Conservation (phyloP, 1,139 yeast species). For the Pichia sp. region DNA sequence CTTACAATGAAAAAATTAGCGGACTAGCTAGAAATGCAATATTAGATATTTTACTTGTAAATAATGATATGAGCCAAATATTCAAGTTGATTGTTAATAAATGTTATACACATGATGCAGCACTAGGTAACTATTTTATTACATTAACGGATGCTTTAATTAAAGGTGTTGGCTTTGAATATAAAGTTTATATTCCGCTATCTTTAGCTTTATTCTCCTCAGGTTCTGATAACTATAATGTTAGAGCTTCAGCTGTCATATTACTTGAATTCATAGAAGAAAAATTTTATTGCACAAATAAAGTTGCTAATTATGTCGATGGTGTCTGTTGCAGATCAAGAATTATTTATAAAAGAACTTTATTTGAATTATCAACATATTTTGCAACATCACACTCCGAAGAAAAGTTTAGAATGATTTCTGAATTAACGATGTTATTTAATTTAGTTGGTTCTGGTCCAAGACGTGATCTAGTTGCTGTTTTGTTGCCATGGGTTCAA, state of each 20-base stretch:
- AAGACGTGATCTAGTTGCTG: conserved; percentile 72
- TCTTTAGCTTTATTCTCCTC: conserved; percentile 63
- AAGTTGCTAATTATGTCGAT: conserved; percentile 48
- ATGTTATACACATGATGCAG: conserved; percentile 56
- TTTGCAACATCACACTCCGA: conserved; percentile 55
- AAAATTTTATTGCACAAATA: conserved; percentile 41
- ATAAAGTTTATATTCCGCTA: conserved; percentile 50
- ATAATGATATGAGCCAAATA: conserved; percentile 51
- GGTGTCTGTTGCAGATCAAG: conserved; percentile 60
- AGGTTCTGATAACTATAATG: conserved; percentile 56
- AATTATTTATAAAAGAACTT: conserved; percentile 71
- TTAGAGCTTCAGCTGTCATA: conserved; percentile 57
- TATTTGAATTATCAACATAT: conserved; percentile 60
- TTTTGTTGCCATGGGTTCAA: conserved; percentile 86
- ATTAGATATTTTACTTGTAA: conserved; percentile 54
- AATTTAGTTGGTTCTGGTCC: conserved; percentile 53
- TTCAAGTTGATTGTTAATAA: conserved; percentile 58
- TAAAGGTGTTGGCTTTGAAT: conserved; percentile 36
- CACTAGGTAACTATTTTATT: conserved; percentile 62
- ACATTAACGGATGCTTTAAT: conserved; percentile 60
- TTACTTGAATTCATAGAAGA: conserved; percentile 52
- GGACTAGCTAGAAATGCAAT: conserved; percentile 70
- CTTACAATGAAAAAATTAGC: conserved; percentile 53
- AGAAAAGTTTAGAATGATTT: conserved; percentile 54
- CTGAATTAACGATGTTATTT: conserved; percentile 67